A percentile compares a stretch with the other conserved stretches of the same genome.
phyloP scores from a whole-genome alignment of 2,329 filamentous ascomycete species.

The Colletotrichum noveboracense region DNA sequence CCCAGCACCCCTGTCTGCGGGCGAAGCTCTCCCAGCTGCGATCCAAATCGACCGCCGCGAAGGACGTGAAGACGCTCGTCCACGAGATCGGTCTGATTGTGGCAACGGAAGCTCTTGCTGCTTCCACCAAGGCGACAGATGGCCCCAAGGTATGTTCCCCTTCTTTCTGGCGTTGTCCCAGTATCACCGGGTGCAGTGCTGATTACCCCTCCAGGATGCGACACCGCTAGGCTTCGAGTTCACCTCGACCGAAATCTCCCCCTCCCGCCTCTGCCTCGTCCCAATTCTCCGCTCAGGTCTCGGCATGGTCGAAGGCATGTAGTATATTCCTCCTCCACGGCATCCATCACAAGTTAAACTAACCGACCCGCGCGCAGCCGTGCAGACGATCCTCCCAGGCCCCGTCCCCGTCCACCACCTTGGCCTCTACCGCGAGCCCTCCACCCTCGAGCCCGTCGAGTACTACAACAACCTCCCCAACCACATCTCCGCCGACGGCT shows the following conservation, averaged over 20 bases:
- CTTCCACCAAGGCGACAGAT: constrained; percentile 60
- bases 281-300: constrained; percentile 93
- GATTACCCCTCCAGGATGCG: constrained; percentile 59
- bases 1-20: constrained; percentile 81
- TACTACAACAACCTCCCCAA: constrained; percentile 98
- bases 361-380: constrained; percentile 50
- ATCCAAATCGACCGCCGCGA: constrained; percentile 70
- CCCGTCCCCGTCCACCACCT: constrained; percentile 90
- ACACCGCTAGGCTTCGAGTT: constrained; percentile 83
- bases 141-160: constrained; percentile 64
- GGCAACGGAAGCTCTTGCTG: constrained; percentile 78
- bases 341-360: neutral
- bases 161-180: neutral
- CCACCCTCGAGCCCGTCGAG: constrained; percentile 87
- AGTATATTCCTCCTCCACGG: neutral
- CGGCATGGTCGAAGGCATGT: constrained; percentile 83
- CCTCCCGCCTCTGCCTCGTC: constrained; percentile 77
- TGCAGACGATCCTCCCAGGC: constrained; percentile 81
- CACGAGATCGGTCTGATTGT: constrained; percentile 87
- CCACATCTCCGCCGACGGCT: constrained; percentile 53
- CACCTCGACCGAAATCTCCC: constrained; percentile 66
- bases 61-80: constrained; percentile 81
- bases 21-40: constrained; percentile 92
- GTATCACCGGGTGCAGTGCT: neutral
- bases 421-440: constrained; percentile 90